Evolutionary conservation across 768 basidiomycete genomes (phyloP).

Genomic region (Thelephora aurantiotincta): DNA sequence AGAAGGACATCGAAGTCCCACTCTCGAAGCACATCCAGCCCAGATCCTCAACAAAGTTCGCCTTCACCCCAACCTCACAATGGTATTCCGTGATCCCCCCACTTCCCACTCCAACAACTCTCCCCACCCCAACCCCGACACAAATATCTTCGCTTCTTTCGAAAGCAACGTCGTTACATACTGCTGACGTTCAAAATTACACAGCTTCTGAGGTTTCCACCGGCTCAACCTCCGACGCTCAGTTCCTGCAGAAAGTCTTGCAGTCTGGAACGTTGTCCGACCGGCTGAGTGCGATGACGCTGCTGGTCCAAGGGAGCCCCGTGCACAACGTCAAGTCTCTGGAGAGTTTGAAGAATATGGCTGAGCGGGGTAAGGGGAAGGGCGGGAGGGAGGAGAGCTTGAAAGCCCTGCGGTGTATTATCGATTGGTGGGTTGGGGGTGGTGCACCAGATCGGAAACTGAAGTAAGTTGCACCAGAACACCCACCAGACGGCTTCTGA

Average conservation of each 20-base stretch:
- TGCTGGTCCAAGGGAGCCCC: constrained; percentile 81
- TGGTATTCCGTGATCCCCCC: constrained; percentile 41
- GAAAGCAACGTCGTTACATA: constrained; percentile 35
- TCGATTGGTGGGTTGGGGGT: constrained; percentile 97
- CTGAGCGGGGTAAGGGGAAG: constrained; percentile 64
- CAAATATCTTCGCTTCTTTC: constrained; percentile 30
- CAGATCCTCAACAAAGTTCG: constrained; percentile 1
- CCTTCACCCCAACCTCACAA: constrained; percentile 24
- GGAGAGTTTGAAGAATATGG: constrained; percentile 61
- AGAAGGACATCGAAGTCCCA: no score
- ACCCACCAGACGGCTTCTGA: not conserved
- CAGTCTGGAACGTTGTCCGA: constrained; percentile 85
- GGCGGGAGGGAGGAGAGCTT: constrained; percentile 88
- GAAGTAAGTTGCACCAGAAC: constrained; percentile 35
- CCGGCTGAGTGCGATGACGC: constrained; percentile 77
- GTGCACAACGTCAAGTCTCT: constrained; percentile 75
- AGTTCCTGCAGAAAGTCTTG: constrained; percentile 77
- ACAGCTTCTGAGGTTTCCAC: constrained; percentile 33
- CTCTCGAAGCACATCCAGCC: no score
- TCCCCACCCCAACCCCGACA: constrained; percentile 23
- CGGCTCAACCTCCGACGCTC: constrained; percentile 49
- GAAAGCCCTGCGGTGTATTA: constrained; percentile 80
- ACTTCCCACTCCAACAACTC: constrained; percentile 18
- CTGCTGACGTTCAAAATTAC: constrained; percentile 28
- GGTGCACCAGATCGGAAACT: constrained; percentile 83